Evolutionary conservation across 2,329 filamentous ascomycete genomes (phyloP), one percentile per base, ranked within the genome.

Genomic region (Fusarium protoensiforme): DNA sequence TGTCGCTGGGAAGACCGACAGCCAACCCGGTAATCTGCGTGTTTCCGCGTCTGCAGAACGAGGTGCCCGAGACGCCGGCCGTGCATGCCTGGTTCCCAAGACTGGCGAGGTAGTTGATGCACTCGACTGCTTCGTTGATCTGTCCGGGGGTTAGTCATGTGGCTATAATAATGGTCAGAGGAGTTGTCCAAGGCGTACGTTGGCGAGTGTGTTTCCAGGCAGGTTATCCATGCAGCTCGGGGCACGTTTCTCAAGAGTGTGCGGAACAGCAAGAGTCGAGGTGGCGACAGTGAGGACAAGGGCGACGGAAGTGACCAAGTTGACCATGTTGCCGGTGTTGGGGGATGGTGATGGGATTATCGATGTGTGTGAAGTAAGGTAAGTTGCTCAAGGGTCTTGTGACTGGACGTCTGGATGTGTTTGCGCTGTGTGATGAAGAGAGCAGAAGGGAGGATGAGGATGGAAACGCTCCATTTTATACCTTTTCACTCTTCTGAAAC

Each of bases 41-140:
- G 27, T 71, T 29, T 36, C 69, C 69, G 2, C 68, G 68, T 13
- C 69, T 24, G 20, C 69, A 71, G n/a, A 58, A 71, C 1, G 64
- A 64, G 2, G 31, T 29, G 7, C 58, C 69, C 0, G 68, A 51
- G 35, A 72, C 36, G 2, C 43, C 48, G 5, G 53, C 68, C 9
- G 58, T 51, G 4, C 69, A 71, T 1, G 43, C 13, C 18, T 71
- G 54, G 2, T 20, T 13, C 7, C 64, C 66, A 6, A 71, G 68
- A 7, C 69, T 65, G 36, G 69, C 69, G 7, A 71, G 48, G 24
- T 68, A 71, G 35, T 68, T 39, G 46, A 71, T 72, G 18, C 69
- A 72, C 3, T 43, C 39, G 0, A 68, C 68, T 8, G 68, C 69
- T 46, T 71, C 69, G 0, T 68, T 68, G 16, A 60, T 61, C 68